Evolutionary conservation across 2,329 filamentous ascomycete species (phyloP).

Genomic region (Cladosporium cucumerinum): DNA sequence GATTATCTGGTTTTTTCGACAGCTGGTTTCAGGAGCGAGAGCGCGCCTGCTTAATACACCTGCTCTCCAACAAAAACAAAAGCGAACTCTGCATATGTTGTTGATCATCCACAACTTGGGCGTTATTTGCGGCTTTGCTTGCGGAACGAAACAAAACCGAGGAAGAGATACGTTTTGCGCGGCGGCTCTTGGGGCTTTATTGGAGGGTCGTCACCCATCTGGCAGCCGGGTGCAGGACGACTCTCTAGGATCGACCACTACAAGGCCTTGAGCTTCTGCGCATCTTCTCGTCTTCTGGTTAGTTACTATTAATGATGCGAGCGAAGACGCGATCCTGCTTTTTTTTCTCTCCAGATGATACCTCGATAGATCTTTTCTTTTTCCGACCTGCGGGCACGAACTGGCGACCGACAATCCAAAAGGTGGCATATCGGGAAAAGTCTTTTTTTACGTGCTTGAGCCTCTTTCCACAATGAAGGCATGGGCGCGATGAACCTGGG

Average conservation of each 20-base stretch:
- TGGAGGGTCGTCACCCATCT: conserved; percentile 15
- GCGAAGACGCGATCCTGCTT: conserved; percentile 15
- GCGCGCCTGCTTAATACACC: conserved; percentile 20
- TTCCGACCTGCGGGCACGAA: conserved; percentile 7
- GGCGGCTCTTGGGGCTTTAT: conserved; percentile 16
- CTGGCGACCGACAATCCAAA: background rate
- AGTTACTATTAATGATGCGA: conserved; percentile 3
- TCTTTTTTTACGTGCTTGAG: conserved; percentile 2
- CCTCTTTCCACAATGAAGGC: conserved; percentile 1
- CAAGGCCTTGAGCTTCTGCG: conserved; percentile 15
- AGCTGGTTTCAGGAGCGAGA: conserved; percentile 16
- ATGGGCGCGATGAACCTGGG: conserved; percentile 2
- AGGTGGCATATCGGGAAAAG: conserved; percentile 14
- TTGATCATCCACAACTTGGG: conserved; percentile 16
- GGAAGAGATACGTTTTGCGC: conserved; percentile 15
- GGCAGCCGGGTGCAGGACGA: conserved; percentile 17
- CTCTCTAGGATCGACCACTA: conserved; percentile 5
- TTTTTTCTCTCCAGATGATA: conserved; percentile 19
- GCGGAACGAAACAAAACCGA: background rate
- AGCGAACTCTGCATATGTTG: conserved; percentile 17
- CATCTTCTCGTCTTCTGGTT: conserved; percentile 9
- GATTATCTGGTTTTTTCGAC: conserved; percentile 16
- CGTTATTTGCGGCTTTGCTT: conserved; percentile 17
- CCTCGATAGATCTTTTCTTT: conserved; percentile 21
- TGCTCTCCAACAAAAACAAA: conserved; percentile 10